Percentiles rank a stretch among this genome's conserved stretches.
These are phyloP conservation scores for Stachybotrys chlorohalonatus DNA, from an alignment of 2,329 filamentous ascomycete species.

Conservation along the genomic window DNA sequence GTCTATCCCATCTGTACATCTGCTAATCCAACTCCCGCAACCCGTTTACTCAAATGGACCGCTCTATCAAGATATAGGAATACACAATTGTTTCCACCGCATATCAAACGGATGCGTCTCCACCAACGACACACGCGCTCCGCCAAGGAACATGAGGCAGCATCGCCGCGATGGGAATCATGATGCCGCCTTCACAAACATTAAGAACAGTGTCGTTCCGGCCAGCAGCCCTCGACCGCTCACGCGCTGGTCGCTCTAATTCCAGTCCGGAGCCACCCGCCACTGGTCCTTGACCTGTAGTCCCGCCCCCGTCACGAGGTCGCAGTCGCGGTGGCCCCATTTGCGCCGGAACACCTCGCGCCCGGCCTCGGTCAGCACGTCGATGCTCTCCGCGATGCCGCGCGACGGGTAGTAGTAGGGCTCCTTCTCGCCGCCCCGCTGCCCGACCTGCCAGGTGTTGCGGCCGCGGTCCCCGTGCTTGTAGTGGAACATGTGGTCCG, in stretches of 20 bases:
- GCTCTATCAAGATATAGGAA: too few relatives aligned
- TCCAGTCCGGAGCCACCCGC: constrained; percentile 33
- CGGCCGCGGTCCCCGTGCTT: constrained; percentile 30
- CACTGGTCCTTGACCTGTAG: constrained; percentile 34
- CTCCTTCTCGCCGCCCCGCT: constrained; percentile 41
- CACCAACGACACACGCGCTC: too few relatives aligned
- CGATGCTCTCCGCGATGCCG: constrained; percentile 33
- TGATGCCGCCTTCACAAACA: too few relatives aligned
- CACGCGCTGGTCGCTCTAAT: constrained; percentile 1
- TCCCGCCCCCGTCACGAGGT: constrained; percentile 25
- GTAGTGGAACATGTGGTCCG: constrained; percentile 28
- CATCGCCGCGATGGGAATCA: too few relatives aligned
- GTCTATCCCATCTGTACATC: too few relatives aligned
- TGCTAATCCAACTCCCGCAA: too few relatives aligned
- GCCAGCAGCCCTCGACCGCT: neutral
- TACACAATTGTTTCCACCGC: too few relatives aligned
- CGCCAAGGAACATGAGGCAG: too few relatives aligned
- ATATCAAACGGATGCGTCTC: too few relatives aligned
- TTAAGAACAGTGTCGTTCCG: neutral
- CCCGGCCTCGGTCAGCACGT: constrained; percentile 35
- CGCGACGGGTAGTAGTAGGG: constrained; percentile 41
- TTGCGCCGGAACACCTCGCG: constrained; percentile 30
- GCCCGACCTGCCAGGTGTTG: constrained; percentile 44
- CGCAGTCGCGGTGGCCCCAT: constrained; percentile 36
- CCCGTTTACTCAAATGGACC: too few relatives aligned